Evolutionary conservation across 345 rosid genomes (phyloP).

Genomic region (Linum tenue): DNA sequence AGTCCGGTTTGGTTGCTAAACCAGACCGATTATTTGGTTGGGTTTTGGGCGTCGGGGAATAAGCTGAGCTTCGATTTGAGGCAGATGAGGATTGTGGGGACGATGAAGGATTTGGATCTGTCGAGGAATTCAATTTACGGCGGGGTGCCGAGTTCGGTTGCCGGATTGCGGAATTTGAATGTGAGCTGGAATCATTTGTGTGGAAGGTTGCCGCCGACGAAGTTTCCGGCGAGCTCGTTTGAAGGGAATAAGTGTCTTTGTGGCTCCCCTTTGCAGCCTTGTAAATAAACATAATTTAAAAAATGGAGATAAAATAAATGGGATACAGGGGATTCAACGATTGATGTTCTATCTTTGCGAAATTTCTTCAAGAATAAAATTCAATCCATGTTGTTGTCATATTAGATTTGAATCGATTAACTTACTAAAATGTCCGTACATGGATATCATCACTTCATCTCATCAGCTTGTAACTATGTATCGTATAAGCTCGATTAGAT

Average conservation of each 20-base stretch:
- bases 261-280: conserved; percentile 16
- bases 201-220: conserved; percentile 49
- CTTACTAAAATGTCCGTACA: no score
- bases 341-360: no score
- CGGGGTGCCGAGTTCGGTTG: conserved; percentile 38
- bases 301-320: background rate
- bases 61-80: conserved; percentile 45
- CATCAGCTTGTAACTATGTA: no score
- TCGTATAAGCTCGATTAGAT: no score
- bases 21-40: conserved; percentile 46
- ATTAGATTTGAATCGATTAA: no score
- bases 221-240: conserved; percentile 43
- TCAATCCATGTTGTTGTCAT: no score
- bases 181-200: conserved; percentile 61
- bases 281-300: conserved; percentile 1
- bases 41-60: conserved; percentile 45
- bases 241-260: conserved; percentile 20
- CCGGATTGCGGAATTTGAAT: conserved; percentile 36
- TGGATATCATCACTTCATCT: no score
- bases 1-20: conserved; percentile 43
- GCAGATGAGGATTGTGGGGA: conserved; percentile 30
- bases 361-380: no score
- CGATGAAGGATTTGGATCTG: conserved; percentile 43
- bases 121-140: conserved; percentile 50
- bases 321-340: no score